Evolutionary conservation across 1,139 yeast genomes (phyloP), one percentile per base, ranked within the genome.

Genomic region (Fermentozyma sake): DNA sequence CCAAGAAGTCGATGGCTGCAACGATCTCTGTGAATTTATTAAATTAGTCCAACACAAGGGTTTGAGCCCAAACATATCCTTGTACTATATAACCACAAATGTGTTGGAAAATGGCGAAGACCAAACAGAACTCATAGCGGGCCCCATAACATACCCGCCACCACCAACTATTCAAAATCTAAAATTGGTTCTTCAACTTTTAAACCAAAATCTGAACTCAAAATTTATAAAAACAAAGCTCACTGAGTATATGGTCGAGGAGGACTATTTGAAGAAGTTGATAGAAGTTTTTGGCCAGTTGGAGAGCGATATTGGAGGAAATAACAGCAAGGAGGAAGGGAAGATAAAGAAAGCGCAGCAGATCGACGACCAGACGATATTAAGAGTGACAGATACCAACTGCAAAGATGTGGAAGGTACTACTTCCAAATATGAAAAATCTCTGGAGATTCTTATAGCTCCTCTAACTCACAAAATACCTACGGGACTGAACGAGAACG

Each of bases 1-100:
- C 55, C 96, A 91, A 52, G 97, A 87, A 48, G 77, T 85, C 21
- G 84, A 81, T 28, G 97, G 97, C 0, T 91, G 98, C 52, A 74
- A 84, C 10, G 75, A 79, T 10, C 52, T 89, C 26, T 86, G 96
- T 51, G 91, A 85, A 29, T 87, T 85, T 47, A 70, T 87, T 22
- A 73, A 84, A 12, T 68, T 68, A 32, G 78, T 78, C 3, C 94
- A 83, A 46, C 77, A 73, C 37, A 58, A 57, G 24, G 61, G 65
- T 27, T 41, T 72, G 12, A 83, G 84, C 38, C 83, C 80, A 4
- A 69, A 72, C 25, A 84, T 86, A 7, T 79, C 91, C 3, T 60
- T 86, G 12, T 79, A 82, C 29, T 81, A 86, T 22, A 85, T 84
- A 8, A 64, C 79, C 27, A 75, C 85, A 9, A 68, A 64, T 29